Evolutionary conservation across 768 basidiomycete species (phyloP), one percentile per base, ranked within the genome.

Genomic region (Melanogaster broomeanus): DNA sequence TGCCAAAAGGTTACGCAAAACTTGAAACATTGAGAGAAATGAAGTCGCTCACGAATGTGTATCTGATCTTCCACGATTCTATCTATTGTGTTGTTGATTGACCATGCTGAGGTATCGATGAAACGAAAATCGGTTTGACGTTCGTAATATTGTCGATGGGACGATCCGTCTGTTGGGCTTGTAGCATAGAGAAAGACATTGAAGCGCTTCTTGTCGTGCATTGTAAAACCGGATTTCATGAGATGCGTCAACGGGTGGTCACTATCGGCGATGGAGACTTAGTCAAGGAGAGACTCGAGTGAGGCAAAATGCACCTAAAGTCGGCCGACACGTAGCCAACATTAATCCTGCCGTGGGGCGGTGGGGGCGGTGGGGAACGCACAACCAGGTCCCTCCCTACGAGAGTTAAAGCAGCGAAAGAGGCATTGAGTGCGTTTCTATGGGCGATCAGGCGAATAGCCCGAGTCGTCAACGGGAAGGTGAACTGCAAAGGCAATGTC

Each of bases 211-310:
- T 49, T 59, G 58, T 77, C 65, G 56, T 80, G 78, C 53, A 76
- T 63, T 15, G 67, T 59, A 54, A 80, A 80, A 37, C 76, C 77
- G 15, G 73, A 75, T 55, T 77, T 77, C 76, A 79, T 81, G 45
- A 81, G 70, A 55, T 81, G 79, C 21, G 77, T 71, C 42, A 81
- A 63, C 12, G 79, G 79, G 48, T 80, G 79, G 52, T 80, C 76
- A 57, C 77, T 79, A 48, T 35, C 11, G 27, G 27, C 35, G 31
- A 31, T 22, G 7, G 18, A 13, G 41, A 37, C 10, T 41, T 54
- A 19, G 49, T 25, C 11, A 45, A 11, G 30, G 30, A 15, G 30
- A 22, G 24, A 41, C 8, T 18, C 18, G 5, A 44, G 25, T 30
- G 11, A 45, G 34, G 24, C 35, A 42, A 27, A 12, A 59, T 72